Conservation (phyloP, 1,284 basidiomycete species). For the Xerocomus nothofagi region DNA sequence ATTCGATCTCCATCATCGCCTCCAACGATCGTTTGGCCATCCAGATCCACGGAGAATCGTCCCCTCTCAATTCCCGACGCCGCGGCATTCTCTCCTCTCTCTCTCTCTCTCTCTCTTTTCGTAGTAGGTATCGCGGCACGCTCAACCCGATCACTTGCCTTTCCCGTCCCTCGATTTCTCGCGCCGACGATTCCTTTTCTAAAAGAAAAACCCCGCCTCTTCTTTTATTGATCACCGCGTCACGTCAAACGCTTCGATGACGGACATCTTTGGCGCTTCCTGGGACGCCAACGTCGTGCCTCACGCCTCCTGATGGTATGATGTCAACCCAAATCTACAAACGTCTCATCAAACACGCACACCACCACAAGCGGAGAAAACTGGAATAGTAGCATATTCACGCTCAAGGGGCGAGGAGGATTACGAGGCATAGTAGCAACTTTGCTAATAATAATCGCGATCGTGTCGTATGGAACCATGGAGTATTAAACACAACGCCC, state of each 20-base stretch:
- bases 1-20: neutral
- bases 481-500: conserved; percentile 12
- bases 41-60: neutral
- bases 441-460: conserved; percentile 25
- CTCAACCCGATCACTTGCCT: neutral
- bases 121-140: conserved; percentile 5
- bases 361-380: neutral
- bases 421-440: conserved; percentile 20
- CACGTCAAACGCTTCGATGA: conserved; percentile 10
- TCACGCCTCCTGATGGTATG: neutral
- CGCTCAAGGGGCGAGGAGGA: conserved; percentile 18
- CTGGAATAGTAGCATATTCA: conserved; percentile 22
- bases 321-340: too few species aligned
- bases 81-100: neutral
- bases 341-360: neutral
- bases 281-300: conserved; percentile 6
- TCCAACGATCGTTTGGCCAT: neutral
- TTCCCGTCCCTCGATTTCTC: conserved; percentile 5
- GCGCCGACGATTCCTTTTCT: conserved; percentile 1
- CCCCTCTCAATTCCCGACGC: neutral
- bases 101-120: neutral
- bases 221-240: conserved; percentile 18
- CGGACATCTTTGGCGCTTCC: neutral
- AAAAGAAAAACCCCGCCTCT: conserved; percentile 5
- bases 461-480: conserved; percentile 16